Conservation (phyloP, 352 stramenopile genomes). For the Phytophthora rubi region DNA sequence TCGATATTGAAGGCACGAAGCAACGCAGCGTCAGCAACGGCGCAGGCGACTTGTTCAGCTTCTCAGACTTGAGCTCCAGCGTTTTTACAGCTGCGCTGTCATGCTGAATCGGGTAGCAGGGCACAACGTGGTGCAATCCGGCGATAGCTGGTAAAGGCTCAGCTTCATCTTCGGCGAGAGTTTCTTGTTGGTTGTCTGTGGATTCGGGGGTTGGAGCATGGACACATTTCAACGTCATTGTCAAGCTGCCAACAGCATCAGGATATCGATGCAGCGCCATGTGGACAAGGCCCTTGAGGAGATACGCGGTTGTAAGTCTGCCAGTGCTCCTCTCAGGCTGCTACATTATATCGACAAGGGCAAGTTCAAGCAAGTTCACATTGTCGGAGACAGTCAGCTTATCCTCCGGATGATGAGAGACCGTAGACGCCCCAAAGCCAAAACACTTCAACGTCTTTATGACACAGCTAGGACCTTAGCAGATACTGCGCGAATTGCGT, state of each 20-base stretch:
- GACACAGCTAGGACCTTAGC: background rate
- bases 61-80: constrained; percentile 41
- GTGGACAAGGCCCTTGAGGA: constrained; percentile 47
- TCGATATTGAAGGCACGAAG: constrained; percentile 61
- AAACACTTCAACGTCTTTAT: background rate
- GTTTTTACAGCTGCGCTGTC: constrained; percentile 24
- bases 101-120: constrained; percentile 27
- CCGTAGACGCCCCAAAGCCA: background rate
- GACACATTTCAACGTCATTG: constrained; percentile 40
- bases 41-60: constrained; percentile 50
- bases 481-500: background rate
- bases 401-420: background rate
- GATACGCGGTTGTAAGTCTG: constrained; percentile 46
- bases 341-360: background rate
- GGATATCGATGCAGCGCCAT: constrained; percentile 41
- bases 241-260: constrained; percentile 50
- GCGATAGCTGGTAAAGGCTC: constrained; percentile 38
- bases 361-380: background rate
- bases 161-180: constrained; percentile 6
- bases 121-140: constrained; percentile 48
- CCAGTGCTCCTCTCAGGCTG: constrained; percentile 23
- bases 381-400: background rate
- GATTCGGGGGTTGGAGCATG: constrained; percentile 5
- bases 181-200: constrained; percentile 25
- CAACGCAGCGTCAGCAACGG: constrained; percentile 57